A percentile compares a stretch with the other conserved stretches of the same genome.
Conservation (phyloP, 78 protist genomes). For the Reticulomyxa filosa region DNA sequence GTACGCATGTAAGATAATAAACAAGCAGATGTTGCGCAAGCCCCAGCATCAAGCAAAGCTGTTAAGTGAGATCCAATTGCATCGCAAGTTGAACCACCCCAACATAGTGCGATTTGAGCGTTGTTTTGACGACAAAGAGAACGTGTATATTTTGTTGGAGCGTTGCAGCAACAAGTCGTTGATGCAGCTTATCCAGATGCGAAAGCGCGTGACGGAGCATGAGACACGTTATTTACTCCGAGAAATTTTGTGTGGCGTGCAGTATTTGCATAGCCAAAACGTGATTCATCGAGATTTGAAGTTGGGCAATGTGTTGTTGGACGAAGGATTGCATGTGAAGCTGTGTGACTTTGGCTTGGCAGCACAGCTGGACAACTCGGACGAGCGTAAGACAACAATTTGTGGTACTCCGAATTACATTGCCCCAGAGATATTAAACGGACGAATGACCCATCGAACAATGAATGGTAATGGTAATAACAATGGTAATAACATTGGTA, state of each 20-base stretch:
- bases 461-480: too few species aligned
- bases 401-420: conserved; percentile 98
- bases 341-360: conserved; percentile 95
- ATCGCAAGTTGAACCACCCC: conserved; percentile 50
- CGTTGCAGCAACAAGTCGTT: conserved; percentile 65
- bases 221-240: conserved; percentile 35
- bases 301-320: conserved; percentile 70
- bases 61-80: conserved; percentile 70
- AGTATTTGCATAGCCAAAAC: conserved; percentile 29
- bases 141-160: conserved; percentile 79
- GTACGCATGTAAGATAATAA: conserved; percentile 65
- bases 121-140: conserved; percentile 58
- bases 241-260: conserved; percentile 27
- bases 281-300: conserved; percentile 69
- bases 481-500: too few species aligned
- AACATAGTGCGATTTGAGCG: conserved; percentile 60
- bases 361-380: conserved; percentile 35
- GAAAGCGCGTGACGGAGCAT: conserved; percentile 32
- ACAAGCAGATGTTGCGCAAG: too few species aligned
- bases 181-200: conserved; percentile 43
- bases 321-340: conserved; percentile 37
- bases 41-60: too few species aligned
- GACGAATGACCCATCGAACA: too few species aligned
- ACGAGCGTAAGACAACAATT: conserved; percentile 70
- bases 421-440: conserved; percentile 84